A percentile compares a stretch with the other conserved stretches of the same genome.
Evolutionary conservation across 176 grass and related monocot genomes (phyloP).

Genomic region (Eragrostis curvula): DNA sequence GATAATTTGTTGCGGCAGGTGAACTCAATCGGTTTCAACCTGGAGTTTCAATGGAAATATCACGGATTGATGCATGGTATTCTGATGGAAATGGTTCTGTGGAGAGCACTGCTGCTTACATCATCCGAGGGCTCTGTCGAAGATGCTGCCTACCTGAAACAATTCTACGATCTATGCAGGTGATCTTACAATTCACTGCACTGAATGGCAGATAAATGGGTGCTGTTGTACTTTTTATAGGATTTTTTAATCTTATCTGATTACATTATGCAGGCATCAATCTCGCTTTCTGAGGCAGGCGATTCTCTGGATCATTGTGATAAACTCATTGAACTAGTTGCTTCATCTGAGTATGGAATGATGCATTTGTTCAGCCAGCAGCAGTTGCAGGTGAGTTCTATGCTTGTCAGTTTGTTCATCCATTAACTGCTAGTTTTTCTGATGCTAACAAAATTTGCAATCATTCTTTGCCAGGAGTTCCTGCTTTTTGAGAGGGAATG

Average conservation of each 20-base stretch:
- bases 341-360: slow-evolving; percentile 74
- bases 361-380: slow-evolving; percentile 94
- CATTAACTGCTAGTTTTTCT: not conserved
- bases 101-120: slow-evolving; percentile 68
- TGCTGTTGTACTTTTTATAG: not conserved
- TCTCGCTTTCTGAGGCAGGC: slow-evolving; percentile 69
- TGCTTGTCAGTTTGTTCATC: slow-evolving; percentile 18
- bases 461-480: slow-evolving; percentile 70
- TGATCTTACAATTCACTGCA: slow-evolving; percentile 25
- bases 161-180: slow-evolving; percentile 97
- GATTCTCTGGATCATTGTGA: slow-evolving; percentile 68
- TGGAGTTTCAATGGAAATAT: slow-evolving; percentile 94
- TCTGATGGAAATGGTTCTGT: slow-evolving; percentile 64
- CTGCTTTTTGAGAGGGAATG: slow-evolving; percentile 85
- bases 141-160: slow-evolving; percentile 93
- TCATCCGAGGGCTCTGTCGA: slow-evolving; percentile 80
- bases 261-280: slow-evolving; percentile 66
- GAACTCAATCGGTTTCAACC: slow-evolving; percentile 94
- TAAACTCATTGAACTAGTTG: slow-evolving; percentile 83
- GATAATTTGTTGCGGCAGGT: slow-evolving; percentile 51
- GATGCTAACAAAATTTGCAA: not conserved
- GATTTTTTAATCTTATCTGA: not conserved
- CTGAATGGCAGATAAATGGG: slow-evolving; percentile 12
- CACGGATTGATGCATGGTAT: slow-evolving; percentile 97
- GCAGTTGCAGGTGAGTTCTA: slow-evolving; percentile 76